These are phyloP conservation scores for Microsporum ferrugineum DNA, from an alignment of 2,329 filamentous ascomycete species.

Conservation along the genomic window DNA sequence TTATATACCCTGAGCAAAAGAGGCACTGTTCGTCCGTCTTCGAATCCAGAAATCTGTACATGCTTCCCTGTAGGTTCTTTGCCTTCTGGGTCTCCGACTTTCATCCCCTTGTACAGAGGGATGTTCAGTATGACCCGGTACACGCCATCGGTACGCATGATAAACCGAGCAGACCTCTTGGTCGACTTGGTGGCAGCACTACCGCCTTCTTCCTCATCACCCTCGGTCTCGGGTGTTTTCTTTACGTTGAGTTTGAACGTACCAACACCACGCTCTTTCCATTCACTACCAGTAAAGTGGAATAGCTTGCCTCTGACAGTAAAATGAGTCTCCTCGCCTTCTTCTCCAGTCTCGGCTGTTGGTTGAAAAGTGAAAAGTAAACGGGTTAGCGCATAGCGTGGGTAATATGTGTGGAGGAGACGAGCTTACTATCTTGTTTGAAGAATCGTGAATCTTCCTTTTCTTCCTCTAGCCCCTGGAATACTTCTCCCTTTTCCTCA, in stretches of 20 bases:
- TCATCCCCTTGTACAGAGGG: slow-evolving; percentile 64
- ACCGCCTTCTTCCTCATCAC: slow-evolving; percentile 37
- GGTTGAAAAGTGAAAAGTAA: not conserved
- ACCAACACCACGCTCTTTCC: slow-evolving; percentile 82
- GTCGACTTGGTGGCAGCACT: slow-evolving; percentile 1
- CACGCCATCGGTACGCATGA: slow-evolving; percentile 86
- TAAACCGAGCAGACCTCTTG: slow-evolving; percentile 52
- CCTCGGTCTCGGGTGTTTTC: slow-evolving; percentile 44
- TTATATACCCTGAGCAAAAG: slow-evolving; percentile 46
- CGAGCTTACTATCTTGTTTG: slow-evolving; percentile 53
- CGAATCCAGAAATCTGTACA: slow-evolving; percentile 51
- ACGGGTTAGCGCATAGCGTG: not conserved
- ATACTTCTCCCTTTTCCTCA: slow-evolving; percentile 36
- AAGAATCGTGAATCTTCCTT: slow-evolving; percentile 40
- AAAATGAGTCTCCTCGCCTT: slow-evolving; percentile 65
- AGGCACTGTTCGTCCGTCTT: slow-evolving; percentile 42
- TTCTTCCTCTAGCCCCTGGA: slow-evolving; percentile 40
- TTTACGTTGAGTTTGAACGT: slow-evolving; percentile 74
- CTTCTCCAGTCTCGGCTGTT: slow-evolving; percentile 75
- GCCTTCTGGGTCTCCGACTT: slow-evolving; percentile 55
- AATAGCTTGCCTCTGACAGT: slow-evolving; percentile 75
- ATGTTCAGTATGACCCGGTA: slow-evolving; percentile 80
- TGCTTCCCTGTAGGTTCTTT: slow-evolving; percentile 59
- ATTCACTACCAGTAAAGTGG: slow-evolving; percentile 60
- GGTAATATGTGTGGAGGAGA: not conserved